Conservation (phyloP, 768 basidiomycete genomes). For the Leccinum obscurum region DNA sequence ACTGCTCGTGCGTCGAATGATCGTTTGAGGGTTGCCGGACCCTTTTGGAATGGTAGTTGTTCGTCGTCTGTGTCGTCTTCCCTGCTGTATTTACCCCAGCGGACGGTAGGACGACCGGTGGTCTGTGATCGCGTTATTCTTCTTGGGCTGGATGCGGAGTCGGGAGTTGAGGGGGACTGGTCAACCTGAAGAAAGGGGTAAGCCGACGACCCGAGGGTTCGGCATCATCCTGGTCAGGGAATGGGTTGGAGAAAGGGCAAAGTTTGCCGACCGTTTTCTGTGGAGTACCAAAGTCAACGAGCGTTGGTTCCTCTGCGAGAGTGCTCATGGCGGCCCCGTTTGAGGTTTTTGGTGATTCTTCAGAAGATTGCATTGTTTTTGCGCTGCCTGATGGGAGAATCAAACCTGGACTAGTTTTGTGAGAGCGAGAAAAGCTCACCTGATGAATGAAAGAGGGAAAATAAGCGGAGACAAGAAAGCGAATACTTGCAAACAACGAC, state of each 20-base stretch:
- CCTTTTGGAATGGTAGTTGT: slow-evolving; percentile 14
- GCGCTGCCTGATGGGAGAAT: slow-evolving; percentile 32
- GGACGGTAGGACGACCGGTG: slow-evolving; percentile 34
- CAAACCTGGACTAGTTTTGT: slow-evolving; percentile 6
- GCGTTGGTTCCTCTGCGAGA: slow-evolving; percentile 21
- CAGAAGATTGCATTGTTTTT: slow-evolving; percentile 35
- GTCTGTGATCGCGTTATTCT: slow-evolving; percentile 37
- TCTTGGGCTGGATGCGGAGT: slow-evolving; percentile 25
- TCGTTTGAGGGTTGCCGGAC: slow-evolving; percentile 31
- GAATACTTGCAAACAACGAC: slow-evolving; percentile 7
- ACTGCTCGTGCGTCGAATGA: slow-evolving; percentile 36
- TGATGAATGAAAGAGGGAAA: slow-evolving; percentile 1
- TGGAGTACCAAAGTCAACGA: slow-evolving; percentile 25
- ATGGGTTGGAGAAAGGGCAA: slow-evolving; percentile 31
- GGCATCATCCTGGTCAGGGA: slow-evolving; percentile 31
- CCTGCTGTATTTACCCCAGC: slow-evolving; percentile 35
- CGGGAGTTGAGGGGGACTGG: slow-evolving; percentile 20
- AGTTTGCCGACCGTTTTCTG: slow-evolving; percentile 32
- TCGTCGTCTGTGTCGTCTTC: slow-evolving; percentile 32
- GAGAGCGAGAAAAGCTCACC: slow-evolving; percentile 14
- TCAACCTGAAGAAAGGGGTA: slow-evolving; percentile 28
- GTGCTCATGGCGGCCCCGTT: slow-evolving; percentile 8
- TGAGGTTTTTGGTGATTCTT: slow-evolving; percentile 23
- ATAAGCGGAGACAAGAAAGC: background rate
- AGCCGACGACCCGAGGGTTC: slow-evolving; percentile 27